Evolutionary conservation across 2,329 filamentous ascomycete genomes (phyloP).

Genomic region (Dactylellina parvicollis): DNA sequence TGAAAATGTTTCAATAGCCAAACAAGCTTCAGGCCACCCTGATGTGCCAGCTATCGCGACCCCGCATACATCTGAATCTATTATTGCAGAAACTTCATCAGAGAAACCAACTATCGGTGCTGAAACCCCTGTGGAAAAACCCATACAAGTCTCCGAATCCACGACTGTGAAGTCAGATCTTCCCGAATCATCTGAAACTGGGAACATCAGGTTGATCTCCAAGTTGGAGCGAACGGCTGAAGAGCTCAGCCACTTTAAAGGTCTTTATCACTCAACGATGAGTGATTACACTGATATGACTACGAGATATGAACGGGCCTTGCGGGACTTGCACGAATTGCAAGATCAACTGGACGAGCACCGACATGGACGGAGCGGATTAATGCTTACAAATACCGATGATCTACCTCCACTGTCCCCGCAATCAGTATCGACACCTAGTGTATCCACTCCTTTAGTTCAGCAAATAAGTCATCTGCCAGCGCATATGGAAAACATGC

Average conservation of each 20-base stretch:
- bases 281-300: constrained; percentile 83
- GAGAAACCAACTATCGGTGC: not conserved
- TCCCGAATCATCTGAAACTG: constrained; percentile 5
- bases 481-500: constrained; percentile 57
- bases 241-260: constrained; percentile 87
- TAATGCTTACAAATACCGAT: constrained; percentile 62
- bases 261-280: constrained; percentile 86
- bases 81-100: not conserved
- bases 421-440: constrained; percentile 67
- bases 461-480: constrained; percentile 35
- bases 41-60: not conserved
- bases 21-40: not conserved
- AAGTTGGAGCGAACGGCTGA: constrained; percentile 60
- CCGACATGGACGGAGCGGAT: constrained; percentile 67
- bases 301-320: constrained; percentile 87
- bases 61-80: not conserved
- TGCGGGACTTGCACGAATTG: constrained; percentile 82
- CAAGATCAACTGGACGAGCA: constrained; percentile 86
- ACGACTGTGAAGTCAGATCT: too few species aligned
- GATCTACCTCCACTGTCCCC: constrained; percentile 39
- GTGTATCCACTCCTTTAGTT: constrained; percentile 60
- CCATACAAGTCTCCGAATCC: not conserved
- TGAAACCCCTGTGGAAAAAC: not conserved
- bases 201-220: constrained; percentile 40
- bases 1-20: not conserved